Evolutionary conservation across 352 stramenopile genomes (phyloP), one percentile per base, ranked within the genome.

Genomic region (Achlya hypogyna): DNA sequence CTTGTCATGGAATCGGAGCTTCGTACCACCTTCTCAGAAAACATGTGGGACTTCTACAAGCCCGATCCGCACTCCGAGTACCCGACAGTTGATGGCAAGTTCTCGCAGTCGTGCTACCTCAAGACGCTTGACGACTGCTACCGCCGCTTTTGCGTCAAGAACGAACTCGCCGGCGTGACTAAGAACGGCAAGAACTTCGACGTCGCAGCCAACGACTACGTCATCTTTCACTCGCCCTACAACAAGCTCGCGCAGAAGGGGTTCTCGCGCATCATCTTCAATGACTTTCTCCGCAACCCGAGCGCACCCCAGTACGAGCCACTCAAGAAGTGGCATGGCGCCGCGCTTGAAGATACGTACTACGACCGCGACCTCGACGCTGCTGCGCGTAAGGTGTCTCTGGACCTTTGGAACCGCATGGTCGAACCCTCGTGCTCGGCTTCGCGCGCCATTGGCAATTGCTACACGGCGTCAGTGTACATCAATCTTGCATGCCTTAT

Each of bases 1-100:
- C 76, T 99, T 5, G 86, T 86, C 16, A 75, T 98, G 53, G 86
- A 98, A 74, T 84, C 82, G 58, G 74, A 75, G 35, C 89, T 93
- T 29, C 87, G 96, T 52, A 79, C 92, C 18, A 98, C 95, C 9
- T 87, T 98, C 73, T 86, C 95, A 10, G 78, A 78, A 14, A 84
- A 99, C 73, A 86, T 97, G 1, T 99, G 96, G 91, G 97, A 99
- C 76, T 99, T 99, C 73, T 99, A 97, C 81, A 99, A 99, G 77
- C 96, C 97, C 14, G 73, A 92, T 51, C 79, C 78, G 14, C 68
- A 51, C 42, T 89, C 86, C 42, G 96, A 99, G 76, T 99, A 98
- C 85, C 93, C 97, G 25, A 88, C 79, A 1, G 97, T 99, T 28
- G 93, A 99, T 72, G 97, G 97, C 54, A 79, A 81, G 38, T 76